These are phyloP conservation scores for Xylariaceae sp. DNA, from an alignment of 2,329 filamentous ascomycete genomes.

Conservation along the genomic window DNA sequence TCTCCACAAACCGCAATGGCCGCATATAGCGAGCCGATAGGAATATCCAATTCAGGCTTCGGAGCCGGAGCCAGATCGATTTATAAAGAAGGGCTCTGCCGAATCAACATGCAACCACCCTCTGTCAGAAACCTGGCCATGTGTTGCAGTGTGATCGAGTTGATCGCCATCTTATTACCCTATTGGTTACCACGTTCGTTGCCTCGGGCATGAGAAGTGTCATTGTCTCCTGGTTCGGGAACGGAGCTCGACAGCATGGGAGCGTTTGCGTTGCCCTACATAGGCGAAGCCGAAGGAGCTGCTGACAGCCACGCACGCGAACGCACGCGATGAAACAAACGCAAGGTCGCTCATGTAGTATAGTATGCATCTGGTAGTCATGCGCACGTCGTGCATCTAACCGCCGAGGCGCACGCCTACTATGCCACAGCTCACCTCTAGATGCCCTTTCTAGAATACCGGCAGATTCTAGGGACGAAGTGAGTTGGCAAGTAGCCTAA, in stretches of 20 bases:
- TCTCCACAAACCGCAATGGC: not conserved
- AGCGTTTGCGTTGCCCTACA: not conserved
- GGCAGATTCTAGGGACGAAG: no score
- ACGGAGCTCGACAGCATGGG: slow-evolving; percentile 14
- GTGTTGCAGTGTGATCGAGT: slow-evolving; percentile 8
- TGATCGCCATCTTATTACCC: slow-evolving; percentile 7
- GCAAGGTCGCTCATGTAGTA: no score
- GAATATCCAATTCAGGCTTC: slow-evolving; percentile 8
- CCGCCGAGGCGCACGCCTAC: no score
- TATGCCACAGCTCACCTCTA: no score
- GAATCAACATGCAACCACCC: not conserved
- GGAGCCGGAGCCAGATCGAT: slow-evolving; percentile 8
- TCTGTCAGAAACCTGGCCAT: not conserved
- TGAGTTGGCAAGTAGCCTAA: no score
- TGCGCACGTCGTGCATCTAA: no score
- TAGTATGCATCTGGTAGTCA: no score
- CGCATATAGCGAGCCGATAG: slow-evolving; percentile 1
- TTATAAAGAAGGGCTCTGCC: slow-evolving; percentile 1
- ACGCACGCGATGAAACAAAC: no score
- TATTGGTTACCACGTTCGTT: slow-evolving; percentile 7
- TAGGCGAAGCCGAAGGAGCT: slow-evolving; percentile 4
- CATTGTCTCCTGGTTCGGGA: slow-evolving; percentile 11
- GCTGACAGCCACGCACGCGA: no score
- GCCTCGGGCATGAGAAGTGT: not conserved
- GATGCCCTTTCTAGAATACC: no score